A percentile compares a stretch with the other conserved stretches of the same genome.
Evolutionary conservation across 176 grass and related monocot genomes (phyloP).

Genomic region (Paspalum vaginatum): DNA sequence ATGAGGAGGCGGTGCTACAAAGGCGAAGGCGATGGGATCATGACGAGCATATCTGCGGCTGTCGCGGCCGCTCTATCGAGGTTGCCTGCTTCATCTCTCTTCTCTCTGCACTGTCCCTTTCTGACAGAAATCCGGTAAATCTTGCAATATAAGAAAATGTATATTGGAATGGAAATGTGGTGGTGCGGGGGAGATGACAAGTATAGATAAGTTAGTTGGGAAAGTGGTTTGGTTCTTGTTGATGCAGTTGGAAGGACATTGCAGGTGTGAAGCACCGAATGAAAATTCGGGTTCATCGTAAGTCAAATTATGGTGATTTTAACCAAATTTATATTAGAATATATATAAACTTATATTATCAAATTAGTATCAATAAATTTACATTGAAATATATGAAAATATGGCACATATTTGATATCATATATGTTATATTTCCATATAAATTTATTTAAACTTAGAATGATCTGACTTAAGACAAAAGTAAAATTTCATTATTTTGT

Average conservation of each 20-base stretch:
- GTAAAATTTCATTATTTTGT: too few relatives aligned
- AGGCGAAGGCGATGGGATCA: constrained; percentile 47
- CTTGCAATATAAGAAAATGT: not conserved
- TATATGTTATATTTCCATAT: too few relatives aligned
- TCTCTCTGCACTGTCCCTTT: constrained; percentile 19
- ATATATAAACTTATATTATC: too few relatives aligned
- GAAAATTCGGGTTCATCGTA: too few relatives aligned
- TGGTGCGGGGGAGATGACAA: constrained; percentile 28
- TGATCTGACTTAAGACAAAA: too few relatives aligned
- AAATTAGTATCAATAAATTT: too few relatives aligned
- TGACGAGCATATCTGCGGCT: constrained; percentile 58
- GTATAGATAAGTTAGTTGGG: constrained; percentile 42
- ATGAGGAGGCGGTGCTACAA: constrained; percentile 45
- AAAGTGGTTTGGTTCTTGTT: not conserved
- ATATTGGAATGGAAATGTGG: not conserved
- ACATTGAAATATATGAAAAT: too few relatives aligned
- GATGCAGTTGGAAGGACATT: not conserved
- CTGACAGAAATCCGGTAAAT: not conserved
- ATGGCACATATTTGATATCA: too few relatives aligned
- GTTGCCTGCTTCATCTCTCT: not conserved
- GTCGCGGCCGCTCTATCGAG: constrained; percentile 52
- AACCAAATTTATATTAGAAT: too few relatives aligned
- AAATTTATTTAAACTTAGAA: too few relatives aligned
- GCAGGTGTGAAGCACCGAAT: not conserved
- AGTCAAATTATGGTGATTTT: too few relatives aligned